Base-by-base conservation (phyloP, 192 early-diverging fungal genomes). In the Endogone sp. region DNA sequence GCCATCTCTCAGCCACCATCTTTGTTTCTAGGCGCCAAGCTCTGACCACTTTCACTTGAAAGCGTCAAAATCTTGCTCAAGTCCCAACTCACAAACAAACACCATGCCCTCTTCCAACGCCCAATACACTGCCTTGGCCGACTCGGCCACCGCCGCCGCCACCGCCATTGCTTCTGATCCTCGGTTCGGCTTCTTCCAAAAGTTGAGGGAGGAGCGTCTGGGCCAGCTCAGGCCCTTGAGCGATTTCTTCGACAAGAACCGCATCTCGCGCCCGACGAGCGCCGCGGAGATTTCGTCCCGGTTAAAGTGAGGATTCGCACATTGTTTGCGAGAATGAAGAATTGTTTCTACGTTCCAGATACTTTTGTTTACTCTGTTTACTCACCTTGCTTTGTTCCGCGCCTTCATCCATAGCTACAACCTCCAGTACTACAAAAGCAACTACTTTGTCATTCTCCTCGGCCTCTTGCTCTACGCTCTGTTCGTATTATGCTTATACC, bases 211-310 rank as follows among this genome's bases (percentile, higher is more conserved):
- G 71, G 82, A 85, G 44, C 78, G 83, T 26, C 70, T 87, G 24
- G 75, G 76, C 20, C 80, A 83, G 20, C 55, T 87, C 11, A 69
- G 84, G 26, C 83, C 83, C 26, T 32, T 73, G 8, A 65, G 69
- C 60, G 85, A 87, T 54, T 87, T 87, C 71, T 85, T 87, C 78
- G 83, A 85, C 75, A 82, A 66, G 62, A 81, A 84, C 62, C 71
- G 87, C 57, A 66, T 88, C 32, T 80, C 75, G 9, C 69, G 79
- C 29, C 83, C 85, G 6, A 71, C 66, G 63, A 72, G 71, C 28
- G 77, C 74, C 27, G 69, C 65, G 3, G 64, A 69, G 54, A 74
- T 79, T 56, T 70, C 65, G 8, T 62, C 70, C 26, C 69, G 77
- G 54, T 79, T 72, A 70, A 79, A 65, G 76, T 78, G 71, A 67